Evolutionary conservation across 768 basidiomycete genomes (phyloP).

Genomic region (Phlebiopsis flavidoalba): DNA sequence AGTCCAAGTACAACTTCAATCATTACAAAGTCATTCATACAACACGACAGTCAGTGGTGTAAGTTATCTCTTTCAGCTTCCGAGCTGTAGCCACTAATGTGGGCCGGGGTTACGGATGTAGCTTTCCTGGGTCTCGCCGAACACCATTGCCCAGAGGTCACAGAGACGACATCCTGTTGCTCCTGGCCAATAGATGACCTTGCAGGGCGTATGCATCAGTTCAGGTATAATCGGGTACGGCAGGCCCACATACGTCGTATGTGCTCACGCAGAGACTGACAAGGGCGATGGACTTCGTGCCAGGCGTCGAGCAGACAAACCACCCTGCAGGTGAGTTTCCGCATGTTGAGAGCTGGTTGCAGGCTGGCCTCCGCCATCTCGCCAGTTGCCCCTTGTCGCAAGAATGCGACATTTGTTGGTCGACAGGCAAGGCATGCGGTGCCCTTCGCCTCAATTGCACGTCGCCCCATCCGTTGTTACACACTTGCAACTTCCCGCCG

Average conservation of each 20-base stretch:
- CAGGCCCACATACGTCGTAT: not conserved
- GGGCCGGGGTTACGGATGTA: not conserved
- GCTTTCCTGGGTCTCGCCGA: not conserved
- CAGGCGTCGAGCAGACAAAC: conserved; percentile 29
- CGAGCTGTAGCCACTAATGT: not conserved
- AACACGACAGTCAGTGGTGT: not conserved
- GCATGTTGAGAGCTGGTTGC: conserved; percentile 23
- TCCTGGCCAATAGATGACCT: not conserved
- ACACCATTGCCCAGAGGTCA: not conserved
- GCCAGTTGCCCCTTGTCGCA: conserved; percentile 23
- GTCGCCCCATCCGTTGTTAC: conserved; percentile 23
- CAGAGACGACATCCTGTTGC: not conserved
- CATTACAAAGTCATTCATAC: not conserved
- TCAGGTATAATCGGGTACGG: not conserved
- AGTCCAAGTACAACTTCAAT: not conserved
- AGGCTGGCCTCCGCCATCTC: conserved; percentile 19
- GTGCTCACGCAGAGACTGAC: not conserved
- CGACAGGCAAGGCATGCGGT: conserved; percentile 29
- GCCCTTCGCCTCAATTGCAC: conserved; percentile 24
- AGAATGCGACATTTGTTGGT: conserved; percentile 26
- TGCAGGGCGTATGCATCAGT: not conserved
- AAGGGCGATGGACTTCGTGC: conserved; percentile 25
- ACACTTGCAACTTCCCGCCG: conserved; percentile 28
- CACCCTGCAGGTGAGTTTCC: conserved; percentile 19
- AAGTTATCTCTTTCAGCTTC: not conserved